These are phyloP conservation scores for Phaeophleospora eucalypticola DNA, from an alignment of 2,329 filamentous ascomycete genomes.

Conservation along the genomic window DNA sequence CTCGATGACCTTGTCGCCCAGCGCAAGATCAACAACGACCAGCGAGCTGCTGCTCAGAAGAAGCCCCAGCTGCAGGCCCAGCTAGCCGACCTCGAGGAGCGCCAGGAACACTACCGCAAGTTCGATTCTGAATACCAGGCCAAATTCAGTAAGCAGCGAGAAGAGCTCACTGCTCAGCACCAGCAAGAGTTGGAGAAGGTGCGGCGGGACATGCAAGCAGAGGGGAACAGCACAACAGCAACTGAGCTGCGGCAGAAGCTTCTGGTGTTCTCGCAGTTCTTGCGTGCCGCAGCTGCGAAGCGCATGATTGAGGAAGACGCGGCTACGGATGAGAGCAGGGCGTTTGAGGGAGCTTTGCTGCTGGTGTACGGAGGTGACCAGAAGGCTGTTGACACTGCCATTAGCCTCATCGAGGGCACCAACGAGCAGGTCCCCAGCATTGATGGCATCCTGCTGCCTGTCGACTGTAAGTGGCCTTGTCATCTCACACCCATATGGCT, in stretches of 20 bases:
- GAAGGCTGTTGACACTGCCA: constrained; percentile 66
- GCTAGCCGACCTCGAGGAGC: constrained; percentile 67
- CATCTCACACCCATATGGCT: neutral
- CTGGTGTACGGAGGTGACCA: constrained; percentile 76
- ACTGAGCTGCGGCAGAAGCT: constrained; percentile 58
- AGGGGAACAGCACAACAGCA: constrained; percentile 48
- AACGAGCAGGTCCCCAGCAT: constrained; percentile 64
- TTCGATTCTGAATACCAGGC: constrained; percentile 67
- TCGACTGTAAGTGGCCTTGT: constrained; percentile 62
- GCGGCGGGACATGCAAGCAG: constrained; percentile 52
- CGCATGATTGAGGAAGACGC: constrained; percentile 64
- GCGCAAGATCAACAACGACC: constrained; percentile 75
- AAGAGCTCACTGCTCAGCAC: constrained; percentile 51
- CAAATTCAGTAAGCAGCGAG: constrained; percentile 56
- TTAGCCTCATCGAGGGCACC: constrained; percentile 71
- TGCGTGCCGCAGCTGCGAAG: constrained; percentile 71
- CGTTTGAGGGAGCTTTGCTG: constrained; percentile 74
- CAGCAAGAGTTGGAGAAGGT: constrained; percentile 55
- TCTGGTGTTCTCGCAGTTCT: constrained; percentile 71
- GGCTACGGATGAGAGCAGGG: constrained; percentile 70
- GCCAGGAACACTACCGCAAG: constrained; percentile 70
- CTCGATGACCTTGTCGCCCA: constrained; percentile 68
- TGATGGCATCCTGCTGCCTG: constrained; percentile 59
- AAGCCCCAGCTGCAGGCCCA: constrained; percentile 68
- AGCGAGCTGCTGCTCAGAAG: constrained; percentile 72